Percentiles rank a stretch among this genome's conserved stretches.
phyloP scores from a whole-genome alignment of 2,329 filamentous ascomycete genomes.

The Epichloe amarillans region DNA sequence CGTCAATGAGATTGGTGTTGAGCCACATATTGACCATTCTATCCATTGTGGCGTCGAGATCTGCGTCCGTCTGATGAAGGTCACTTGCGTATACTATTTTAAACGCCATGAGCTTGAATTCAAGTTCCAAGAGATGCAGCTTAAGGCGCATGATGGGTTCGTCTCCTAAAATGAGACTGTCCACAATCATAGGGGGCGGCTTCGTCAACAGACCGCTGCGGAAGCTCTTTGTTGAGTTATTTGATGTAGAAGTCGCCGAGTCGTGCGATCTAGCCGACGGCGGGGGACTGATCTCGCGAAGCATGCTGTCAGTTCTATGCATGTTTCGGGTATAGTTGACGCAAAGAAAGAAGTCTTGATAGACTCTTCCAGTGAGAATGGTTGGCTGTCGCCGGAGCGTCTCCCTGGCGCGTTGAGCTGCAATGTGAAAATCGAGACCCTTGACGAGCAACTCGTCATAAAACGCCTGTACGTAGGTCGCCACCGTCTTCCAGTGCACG shows the following conservation, averaged over 20 bases:
- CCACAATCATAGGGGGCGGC: slow-evolving; percentile 12
- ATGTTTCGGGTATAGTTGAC: slow-evolving; percentile 16
- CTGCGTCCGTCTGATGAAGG: slow-evolving; percentile 9
- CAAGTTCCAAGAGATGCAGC: slow-evolving; percentile 17
- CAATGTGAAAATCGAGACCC: slow-evolving; percentile 14
- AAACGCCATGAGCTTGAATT: slow-evolving; percentile 17
- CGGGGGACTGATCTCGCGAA: slow-evolving; percentile 11
- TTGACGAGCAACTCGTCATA: slow-evolving; percentile 15
- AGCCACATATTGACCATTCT: slow-evolving; percentile 17
- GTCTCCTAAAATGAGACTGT: slow-evolving; percentile 10
- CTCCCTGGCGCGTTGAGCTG: slow-evolving; percentile 16
- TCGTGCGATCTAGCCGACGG: slow-evolving; percentile 12
- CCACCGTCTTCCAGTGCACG: slow-evolving; percentile 16
- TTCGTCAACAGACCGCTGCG: slow-evolving; percentile 9
- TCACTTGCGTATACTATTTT: slow-evolving; percentile 18
- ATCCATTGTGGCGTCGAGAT: slow-evolving; percentile 12
- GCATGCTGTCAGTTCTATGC: slow-evolving; percentile 7
- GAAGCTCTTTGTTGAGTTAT: slow-evolving; percentile 11
- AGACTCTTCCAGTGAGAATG: slow-evolving; percentile 9
- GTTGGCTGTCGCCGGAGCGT: slow-evolving; percentile 13
- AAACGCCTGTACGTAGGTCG: slow-evolving; percentile 15
- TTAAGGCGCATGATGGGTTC: slow-evolving; percentile 15
- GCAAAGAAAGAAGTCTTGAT: slow-evolving; percentile 18
- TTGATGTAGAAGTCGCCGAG: slow-evolving; percentile 12
- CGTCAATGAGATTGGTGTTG: slow-evolving; percentile 15